Evolutionary conservation across 225 moss, liverwort and hornwort species (phyloP).

Genomic region (Sphagnum contortum): DNA sequence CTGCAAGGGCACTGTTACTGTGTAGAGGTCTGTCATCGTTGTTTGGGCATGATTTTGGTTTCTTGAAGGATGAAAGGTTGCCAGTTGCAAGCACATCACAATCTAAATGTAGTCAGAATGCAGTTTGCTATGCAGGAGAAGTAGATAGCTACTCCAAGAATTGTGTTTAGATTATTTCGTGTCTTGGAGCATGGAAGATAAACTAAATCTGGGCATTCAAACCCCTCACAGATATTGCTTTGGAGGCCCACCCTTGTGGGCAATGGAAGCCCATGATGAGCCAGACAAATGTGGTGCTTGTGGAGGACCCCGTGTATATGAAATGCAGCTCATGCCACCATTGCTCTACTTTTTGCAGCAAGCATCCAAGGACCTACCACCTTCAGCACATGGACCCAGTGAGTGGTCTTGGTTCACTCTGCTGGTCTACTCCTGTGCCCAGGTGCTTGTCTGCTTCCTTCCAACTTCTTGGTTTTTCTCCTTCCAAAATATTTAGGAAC

Average conservation of each 20-base stretch:
- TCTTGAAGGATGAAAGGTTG: background rate
- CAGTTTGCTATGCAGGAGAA: no score
- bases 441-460: slow-evolving; percentile 20
- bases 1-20: no score
- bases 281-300: slow-evolving; percentile 60
- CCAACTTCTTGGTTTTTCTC: background rate
- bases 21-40: background rate
- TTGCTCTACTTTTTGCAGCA: slow-evolving; percentile 84
- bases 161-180: no score
- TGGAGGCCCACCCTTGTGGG: slow-evolving; percentile 67
- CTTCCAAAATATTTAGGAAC: background rate
- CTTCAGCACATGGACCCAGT: slow-evolving; percentile 40
- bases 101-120: no score
- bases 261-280: slow-evolving; percentile 47
- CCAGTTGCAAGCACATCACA: no score
- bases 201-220: no score
- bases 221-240: slow-evolving; percentile 61
- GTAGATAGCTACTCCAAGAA: no score
- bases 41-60: background rate
- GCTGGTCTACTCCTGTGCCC: slow-evolving; percentile 76
- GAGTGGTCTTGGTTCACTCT: slow-evolving; percentile 97
- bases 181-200: background rate
- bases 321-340: slow-evolving; percentile 97
- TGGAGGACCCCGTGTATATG: slow-evolving; percentile 82
- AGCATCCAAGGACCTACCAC: slow-evolving; percentile 51